Base-by-base conservation (phyloP, 345 rosid species). In the Eucalyptus grandis region DNA sequence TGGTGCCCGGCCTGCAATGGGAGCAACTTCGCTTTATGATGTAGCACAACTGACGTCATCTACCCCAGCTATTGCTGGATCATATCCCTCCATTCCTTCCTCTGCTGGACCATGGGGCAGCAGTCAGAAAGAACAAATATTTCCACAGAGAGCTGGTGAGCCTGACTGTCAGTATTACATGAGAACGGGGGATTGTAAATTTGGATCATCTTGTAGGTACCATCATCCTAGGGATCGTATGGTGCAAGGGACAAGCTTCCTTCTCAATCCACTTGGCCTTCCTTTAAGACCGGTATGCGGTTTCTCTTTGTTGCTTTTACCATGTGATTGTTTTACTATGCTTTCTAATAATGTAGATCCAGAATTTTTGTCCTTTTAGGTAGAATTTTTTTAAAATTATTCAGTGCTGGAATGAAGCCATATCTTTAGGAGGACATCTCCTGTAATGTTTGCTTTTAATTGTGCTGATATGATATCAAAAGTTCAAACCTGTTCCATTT, bases 121-220 rank as follows among this genome's bases (percentile, higher is more conserved):
- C 91, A 87, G 89, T 88, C 97, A 93, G 91, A 95, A 86, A 92
- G 97, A 96, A 34, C 94, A 93, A 60, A 89, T 91, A 87, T 98
- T 96, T 93, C 99, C 99, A n/a, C 96, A 98, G 92, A 98, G 99
- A 91, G 98, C 98, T 40, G 97, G 98, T 85, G 98, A 96, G 90
- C 97, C 95, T 51, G 99, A 97, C 88, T 98, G 99, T 90, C 97
- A 94, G 86, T 96, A 94, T 92, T 98, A 93, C 92, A 81, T 97
- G 93, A 98, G 91, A 92, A 97, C 97, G 43, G 99, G 99, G 47
- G 97, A 98, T 87, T 98, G 99, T 92, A 97, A 95, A 93, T 98
- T 94, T 93, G 98, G 99, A 86, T 91, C 95, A 37, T 94, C 97
- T 40, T 98, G 99, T 90, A 95, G 94, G 92, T 98, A 92, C 91